Evolutionary conservation across 306 rosid species (phyloP).

Genomic region (Ammopiptanthus mongolicus): DNA sequence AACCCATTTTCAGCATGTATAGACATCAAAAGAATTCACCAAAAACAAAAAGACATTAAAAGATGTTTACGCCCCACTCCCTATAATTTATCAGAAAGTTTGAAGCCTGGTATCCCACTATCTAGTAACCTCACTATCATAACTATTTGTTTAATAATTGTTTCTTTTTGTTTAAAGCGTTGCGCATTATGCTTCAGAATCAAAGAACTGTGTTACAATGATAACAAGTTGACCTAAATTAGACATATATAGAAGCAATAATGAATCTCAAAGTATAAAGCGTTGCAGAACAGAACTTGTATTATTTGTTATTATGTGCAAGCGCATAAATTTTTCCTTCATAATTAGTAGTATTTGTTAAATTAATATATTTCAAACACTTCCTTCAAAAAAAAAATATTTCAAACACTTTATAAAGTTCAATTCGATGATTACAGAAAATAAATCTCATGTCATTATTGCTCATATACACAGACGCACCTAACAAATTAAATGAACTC

Average conservation of each 20-base stretch:
- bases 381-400: no score
- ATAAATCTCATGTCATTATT: constrained; percentile 1
- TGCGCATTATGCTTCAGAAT: constrained; percentile 18
- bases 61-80: neutral
- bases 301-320: constrained; percentile 1
- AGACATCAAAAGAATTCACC: no score
- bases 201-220: neutral
- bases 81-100: neutral
- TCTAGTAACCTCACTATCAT: neutral
- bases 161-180: constrained; percentile 17
- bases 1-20: neutral
- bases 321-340: neutral
- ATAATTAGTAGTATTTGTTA: constrained; percentile 1
- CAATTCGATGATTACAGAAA: constrained; percentile 24
- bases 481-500: neutral
- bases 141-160: neutral
- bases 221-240: constrained; percentile 1
- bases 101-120: constrained; percentile 7
- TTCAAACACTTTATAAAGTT: neutral
- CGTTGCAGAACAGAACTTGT: neutral
- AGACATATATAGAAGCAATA: constrained; percentile 5
- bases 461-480: neutral
- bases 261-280: neutral
- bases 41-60: no score
- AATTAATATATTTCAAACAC: neutral